Evolutionary conservation across 441 rosid genomes (phyloP).

Genomic region (Arabidopsis lyrata): DNA sequence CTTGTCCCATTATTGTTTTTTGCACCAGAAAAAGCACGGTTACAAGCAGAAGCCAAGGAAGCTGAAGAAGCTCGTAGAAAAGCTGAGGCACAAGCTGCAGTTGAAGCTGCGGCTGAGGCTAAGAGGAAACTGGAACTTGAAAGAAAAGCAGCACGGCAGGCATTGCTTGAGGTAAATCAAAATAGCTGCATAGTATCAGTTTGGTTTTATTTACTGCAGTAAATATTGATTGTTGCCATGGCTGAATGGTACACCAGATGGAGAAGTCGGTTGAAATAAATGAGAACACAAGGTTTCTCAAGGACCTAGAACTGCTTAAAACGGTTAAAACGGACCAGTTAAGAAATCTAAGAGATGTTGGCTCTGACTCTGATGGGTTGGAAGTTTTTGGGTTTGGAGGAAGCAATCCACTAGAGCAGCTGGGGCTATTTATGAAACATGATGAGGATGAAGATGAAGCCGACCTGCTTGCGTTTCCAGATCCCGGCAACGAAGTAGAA

Average conservation of each 20-base stretch:
- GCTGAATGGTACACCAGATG: slow-evolving; percentile 63
- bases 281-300: slow-evolving; percentile 68
- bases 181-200: background rate
- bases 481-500: slow-evolving; percentile 56
- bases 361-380: slow-evolving; percentile 51
- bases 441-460: slow-evolving; percentile 76
- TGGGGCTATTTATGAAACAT: slow-evolving; percentile 80
- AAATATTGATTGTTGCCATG: slow-evolving; percentile 1
- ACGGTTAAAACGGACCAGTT: slow-evolving; percentile 51
- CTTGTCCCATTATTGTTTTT: background rate
- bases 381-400: slow-evolving; percentile 71
- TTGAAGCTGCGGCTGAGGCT: slow-evolving; percentile 67
- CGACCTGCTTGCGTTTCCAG: slow-evolving; percentile 49
- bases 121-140: slow-evolving; percentile 74
- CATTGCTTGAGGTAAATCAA: slow-evolving; percentile 63
- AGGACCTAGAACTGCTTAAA: slow-evolving; percentile 82
- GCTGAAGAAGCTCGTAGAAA: slow-evolving; percentile 84
- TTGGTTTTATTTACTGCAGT: background rate
- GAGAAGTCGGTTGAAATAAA: slow-evolving; percentile 88
- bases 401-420: slow-evolving; percentile 76
- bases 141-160: slow-evolving; percentile 90
- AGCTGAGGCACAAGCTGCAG: slow-evolving; percentile 82
- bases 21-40: slow-evolving; percentile 72
- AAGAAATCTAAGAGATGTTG: slow-evolving; percentile 57
- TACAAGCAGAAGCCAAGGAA: slow-evolving; percentile 86